Conservation (phyloP, 2,329 filamentous ascomycete species). For the Colletotrichum lentis region DNA sequence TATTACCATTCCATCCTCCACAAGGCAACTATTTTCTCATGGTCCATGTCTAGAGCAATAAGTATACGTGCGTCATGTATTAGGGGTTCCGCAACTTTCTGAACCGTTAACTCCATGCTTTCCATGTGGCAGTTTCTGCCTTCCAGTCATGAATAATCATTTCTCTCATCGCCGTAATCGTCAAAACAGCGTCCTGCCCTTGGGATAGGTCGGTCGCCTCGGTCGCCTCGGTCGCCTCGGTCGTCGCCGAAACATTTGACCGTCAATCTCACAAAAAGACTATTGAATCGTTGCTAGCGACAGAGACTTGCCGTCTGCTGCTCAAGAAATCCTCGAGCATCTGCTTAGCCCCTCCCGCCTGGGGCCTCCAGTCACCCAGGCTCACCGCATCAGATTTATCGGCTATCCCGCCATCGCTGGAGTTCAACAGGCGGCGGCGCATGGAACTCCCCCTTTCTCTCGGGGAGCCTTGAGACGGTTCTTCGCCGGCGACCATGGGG, state of each 20-base stretch:
- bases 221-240: no score
- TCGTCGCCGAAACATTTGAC: no score
- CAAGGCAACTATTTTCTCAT: not conserved
- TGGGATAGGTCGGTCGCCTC: not conserved
- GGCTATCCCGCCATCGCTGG: not conserved
- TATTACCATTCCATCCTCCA: not conserved
- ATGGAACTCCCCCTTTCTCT: not conserved
- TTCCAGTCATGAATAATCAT: not conserved
- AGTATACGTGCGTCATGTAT: constrained; percentile 26
- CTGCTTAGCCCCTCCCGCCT: constrained; percentile 55
- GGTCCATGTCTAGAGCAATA: constrained; percentile 9
- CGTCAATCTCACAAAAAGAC: constrained; percentile 45
- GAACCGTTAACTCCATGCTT: not conserved
- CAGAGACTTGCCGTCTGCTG: constrained; percentile 55
- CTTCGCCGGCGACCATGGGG: not conserved
- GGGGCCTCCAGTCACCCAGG: constrained; percentile 43
- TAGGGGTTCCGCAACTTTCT: constrained; percentile 1
- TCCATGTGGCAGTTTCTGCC: not conserved
- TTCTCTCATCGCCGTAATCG: not conserved
- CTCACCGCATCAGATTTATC: not conserved
- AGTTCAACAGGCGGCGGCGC: not conserved
- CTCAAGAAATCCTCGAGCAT: constrained; percentile 66
- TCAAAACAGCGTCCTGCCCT: not conserved
- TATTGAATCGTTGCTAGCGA: constrained; percentile 49
- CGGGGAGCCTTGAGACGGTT: constrained; percentile 6